These are phyloP conservation scores for Passalora sequoiae DNA, from an alignment of 2,329 filamentous ascomycete genomes.

Conservation along the genomic window DNA sequence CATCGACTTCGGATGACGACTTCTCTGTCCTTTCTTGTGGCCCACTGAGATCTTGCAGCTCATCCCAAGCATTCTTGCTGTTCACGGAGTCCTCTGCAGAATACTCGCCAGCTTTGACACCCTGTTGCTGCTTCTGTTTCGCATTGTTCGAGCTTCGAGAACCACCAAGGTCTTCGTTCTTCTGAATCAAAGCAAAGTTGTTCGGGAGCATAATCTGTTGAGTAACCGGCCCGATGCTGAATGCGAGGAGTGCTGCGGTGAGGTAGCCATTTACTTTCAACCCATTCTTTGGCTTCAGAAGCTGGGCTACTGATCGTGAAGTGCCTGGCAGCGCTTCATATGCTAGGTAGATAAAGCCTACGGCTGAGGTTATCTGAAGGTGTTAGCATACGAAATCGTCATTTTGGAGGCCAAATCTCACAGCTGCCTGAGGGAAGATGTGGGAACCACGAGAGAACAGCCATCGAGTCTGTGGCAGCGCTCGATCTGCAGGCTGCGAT, in stretches of 20 bases:
- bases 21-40: slow-evolving; percentile 31
- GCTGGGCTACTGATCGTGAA: slow-evolving; percentile 7
- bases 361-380: slow-evolving; percentile 13
- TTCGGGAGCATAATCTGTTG: slow-evolving; percentile 24
- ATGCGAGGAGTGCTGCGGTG: slow-evolving; percentile 20
- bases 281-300: slow-evolving; percentile 18
- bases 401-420: neutral
- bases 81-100: slow-evolving; percentile 25
- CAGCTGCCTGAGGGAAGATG: slow-evolving; percentile 23
- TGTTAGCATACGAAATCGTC: neutral
- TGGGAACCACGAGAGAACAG: slow-evolving; percentile 27
- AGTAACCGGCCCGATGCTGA: slow-evolving; percentile 26
- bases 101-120: slow-evolving; percentile 14
- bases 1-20: slow-evolving; percentile 36
- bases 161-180: slow-evolving; percentile 26
- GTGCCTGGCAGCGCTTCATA: slow-evolving; percentile 18
- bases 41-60: slow-evolving; percentile 24
- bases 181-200: slow-evolving; percentile 29
- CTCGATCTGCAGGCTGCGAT: slow-evolving; percentile 26
- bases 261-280: slow-evolving; percentile 21
- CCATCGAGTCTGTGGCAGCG: slow-evolving; percentile 25
- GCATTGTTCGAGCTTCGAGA: slow-evolving; percentile 21
- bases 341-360: slow-evolving; percentile 26
- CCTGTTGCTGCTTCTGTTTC: slow-evolving; percentile 11
- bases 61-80: slow-evolving; percentile 16